Base-by-base conservation (phyloP, 305 asterid genomes). In the Petunia hybrid region DNA sequence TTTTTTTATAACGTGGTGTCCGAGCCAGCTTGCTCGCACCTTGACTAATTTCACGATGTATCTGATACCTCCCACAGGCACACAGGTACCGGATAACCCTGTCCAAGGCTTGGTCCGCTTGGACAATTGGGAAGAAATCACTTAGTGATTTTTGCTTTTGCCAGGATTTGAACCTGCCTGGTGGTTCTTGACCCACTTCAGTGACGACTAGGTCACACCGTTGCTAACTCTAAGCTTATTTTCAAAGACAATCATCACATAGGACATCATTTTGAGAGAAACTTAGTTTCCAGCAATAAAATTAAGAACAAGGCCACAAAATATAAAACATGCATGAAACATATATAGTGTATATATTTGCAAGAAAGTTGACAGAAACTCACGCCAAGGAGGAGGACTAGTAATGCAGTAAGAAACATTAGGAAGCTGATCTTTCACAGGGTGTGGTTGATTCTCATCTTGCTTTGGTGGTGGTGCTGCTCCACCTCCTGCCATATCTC, bases 381-480 rank as follows among this genome's bases (percentile, higher is more conserved):
- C 14, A 94, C 97, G 98, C 97, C 97, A 94, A 0, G 98, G 98
- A 63, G 97, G 98, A 1, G 97, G 97, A 83, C 97, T 94, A 12
- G 95, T 85, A 61, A 94, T 91, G 92, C 98, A 94, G 85, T 89
- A 94, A 76, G 97, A 90, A 84, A 92, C 93, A 77, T 94, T 90
- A 5, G 95, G 90, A 57, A 91, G 87, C 78, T 92, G 98, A 85
- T 94, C 98, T 87, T 87, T 92, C 76, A 90, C 97, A 61, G 97
- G 97, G 75, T 91, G 97, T 62, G 97, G 95, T 10, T 69, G 57
- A 45, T 89, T 81, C 76, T 92, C 97, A 40, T 93, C 98, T 81
- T 90, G 97, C 78, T 94, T 93, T 4, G 97, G 95, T 73, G 90
- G 91, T 73, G 94, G 90, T 43, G 89, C 83, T 4, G 80, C 87